Base-by-base conservation (phyloP, 2,329 filamentous ascomycete genomes). In the Cordyceps farinosa region DNA sequence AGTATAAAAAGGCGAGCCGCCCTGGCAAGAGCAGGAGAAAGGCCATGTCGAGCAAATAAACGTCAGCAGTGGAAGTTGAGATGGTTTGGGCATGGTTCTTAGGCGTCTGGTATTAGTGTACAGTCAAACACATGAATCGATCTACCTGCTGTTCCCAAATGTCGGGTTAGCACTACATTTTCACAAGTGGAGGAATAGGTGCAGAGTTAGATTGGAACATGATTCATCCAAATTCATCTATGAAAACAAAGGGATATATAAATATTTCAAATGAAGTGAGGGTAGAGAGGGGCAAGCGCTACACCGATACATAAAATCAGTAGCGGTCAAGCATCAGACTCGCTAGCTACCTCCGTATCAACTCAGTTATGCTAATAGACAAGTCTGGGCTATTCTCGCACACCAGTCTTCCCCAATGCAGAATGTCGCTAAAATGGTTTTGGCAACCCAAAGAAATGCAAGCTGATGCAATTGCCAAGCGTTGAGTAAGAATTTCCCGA, bases 1-100 rank as follows among this genome's bases (percentile, higher is more conserved):
- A 67, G 63, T 64, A 69, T 61, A 77, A 74, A 68, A 75, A 72
- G 68, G 67, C 70, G 32, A 67, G 71, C 63, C 73, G 82, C 65
- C 74, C 78, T 30, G 83, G 84, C 34, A 86, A 86, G 77, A 78
- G 73, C 53, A 76, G 81, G 71, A 77, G 84, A 72, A 80, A 82
- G 73, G 75, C 80, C 3, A 71, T 71, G 47, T 75, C 74, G 51
- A 75, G 71, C 51, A 78, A 66, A 63, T 69, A 72, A 40, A 34
- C 13, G 9, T 42, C 38, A 13, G 53, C n/a, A 38, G 15, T 13
- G 44, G 15, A 40, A 45, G 47, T 13, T 22, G 15, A 30, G n/a
- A 47, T 27, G 42, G 29, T 30, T 57, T 65, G 40, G 42, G 47
- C 50, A 56, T 62, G 22, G 44, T 44, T 52, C 27, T 60, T 45